These are phyloP conservation scores for Verbascum thapsus DNA, from an alignment of 257 asterid species.

Conservation along the genomic window DNA sequence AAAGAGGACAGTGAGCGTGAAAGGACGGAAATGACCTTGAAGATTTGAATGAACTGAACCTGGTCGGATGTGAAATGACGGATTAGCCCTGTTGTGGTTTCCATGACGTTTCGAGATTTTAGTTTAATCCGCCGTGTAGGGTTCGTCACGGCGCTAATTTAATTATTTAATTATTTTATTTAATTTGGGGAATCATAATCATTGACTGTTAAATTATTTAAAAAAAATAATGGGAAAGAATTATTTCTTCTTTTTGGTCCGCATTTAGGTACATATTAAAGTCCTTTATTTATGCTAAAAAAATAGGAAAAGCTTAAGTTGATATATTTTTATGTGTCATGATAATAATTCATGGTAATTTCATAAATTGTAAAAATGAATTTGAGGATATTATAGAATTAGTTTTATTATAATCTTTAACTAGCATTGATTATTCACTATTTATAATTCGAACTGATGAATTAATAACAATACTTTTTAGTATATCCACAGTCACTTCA, in stretches of 20 bases:
- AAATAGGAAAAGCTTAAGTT: no score
- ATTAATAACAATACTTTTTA: no score
- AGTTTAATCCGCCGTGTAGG: slow-evolving; percentile 42
- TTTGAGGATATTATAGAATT: no score
- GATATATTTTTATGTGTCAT: no score
- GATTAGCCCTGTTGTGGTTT: slow-evolving; percentile 26
- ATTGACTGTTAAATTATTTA: background rate
- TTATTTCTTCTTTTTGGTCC: slow-evolving; percentile 18
- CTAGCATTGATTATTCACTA: no score
- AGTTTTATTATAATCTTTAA: no score
- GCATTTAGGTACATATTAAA: background rate
- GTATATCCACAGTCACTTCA: no score
- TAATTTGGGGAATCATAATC: no score
- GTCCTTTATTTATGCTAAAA: background rate
- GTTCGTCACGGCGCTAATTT: slow-evolving; percentile 39
- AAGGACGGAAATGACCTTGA: slow-evolving; percentile 43
- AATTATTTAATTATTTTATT: no score
- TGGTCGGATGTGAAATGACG: slow-evolving; percentile 23
- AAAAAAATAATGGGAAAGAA: background rate
- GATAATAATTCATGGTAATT: no score
- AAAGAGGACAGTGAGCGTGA: background rate
- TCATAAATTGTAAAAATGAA: no score
- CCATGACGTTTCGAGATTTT: slow-evolving; percentile 24
- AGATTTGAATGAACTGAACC: background rate
- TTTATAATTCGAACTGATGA: no score